Evolutionary conservation across 2,329 filamentous ascomycete species (phyloP).

Genomic region (Colletotrichum truncatum): DNA sequence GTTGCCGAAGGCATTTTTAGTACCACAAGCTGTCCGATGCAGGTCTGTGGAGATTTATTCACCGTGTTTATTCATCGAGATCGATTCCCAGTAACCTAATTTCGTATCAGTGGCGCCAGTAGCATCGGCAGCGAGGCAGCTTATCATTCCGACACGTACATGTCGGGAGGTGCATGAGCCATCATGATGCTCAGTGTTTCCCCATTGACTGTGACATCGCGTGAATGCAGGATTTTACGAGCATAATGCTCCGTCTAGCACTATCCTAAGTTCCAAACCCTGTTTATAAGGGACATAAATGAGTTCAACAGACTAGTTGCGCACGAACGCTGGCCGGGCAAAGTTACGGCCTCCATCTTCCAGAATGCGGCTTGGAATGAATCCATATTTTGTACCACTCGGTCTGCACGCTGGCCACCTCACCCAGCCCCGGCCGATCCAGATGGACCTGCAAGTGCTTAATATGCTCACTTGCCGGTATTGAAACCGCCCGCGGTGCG

Average conservation of each 20-base stretch:
- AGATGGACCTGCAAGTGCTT: background rate
- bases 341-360: background rate
- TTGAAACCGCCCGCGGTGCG: background rate
- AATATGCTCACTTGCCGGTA: background rate
- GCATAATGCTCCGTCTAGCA: background rate
- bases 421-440: background rate
- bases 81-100: background rate
- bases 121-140: background rate
- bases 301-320: background rate
- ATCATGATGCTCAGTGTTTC: background rate
- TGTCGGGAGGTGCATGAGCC: no score
- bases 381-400: background rate
- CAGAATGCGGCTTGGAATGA: background rate
- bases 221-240: background rate
- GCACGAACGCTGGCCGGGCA: background rate
- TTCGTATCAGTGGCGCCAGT: background rate
- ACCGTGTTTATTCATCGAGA: background rate
- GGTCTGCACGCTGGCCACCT: background rate
- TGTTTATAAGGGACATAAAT: background rate
- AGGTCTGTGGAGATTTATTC: background rate
- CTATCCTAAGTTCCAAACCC: background rate
- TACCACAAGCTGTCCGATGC: background rate
- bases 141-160: background rate
- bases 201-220: constrained; percentile 1
- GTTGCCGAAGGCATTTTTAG: background rate